Evolutionary conservation across 768 basidiomycete genomes (phyloP), one percentile per base, ranked within the genome.

Genomic region (Tephrocybe rancida): DNA sequence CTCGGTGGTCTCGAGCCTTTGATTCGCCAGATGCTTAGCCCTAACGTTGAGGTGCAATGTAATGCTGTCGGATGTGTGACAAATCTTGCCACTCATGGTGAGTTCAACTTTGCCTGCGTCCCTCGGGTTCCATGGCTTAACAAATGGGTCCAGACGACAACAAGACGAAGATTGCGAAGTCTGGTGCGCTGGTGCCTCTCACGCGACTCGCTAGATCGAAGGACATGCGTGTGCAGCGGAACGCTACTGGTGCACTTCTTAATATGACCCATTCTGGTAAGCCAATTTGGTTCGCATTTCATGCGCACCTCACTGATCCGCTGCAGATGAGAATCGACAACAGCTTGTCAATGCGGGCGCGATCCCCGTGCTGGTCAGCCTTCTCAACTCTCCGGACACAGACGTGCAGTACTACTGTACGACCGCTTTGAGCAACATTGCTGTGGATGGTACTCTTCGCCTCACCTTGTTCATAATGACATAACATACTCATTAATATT

Each of bases 401-500:
- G 97, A 99, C 66, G 97, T 99, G 2, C 97, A 99, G 69, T 99
- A 99, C 66, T 99, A 99, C 69, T 99, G 97, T 72, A 99, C 97
- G 5, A 99, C 97, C 11, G 97, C 97, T 5, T 73, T 99, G 62
- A 95, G 92, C 68, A 99, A 99, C 66, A 99, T 99, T 60, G 97
- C 97, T 29, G 97, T 99, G 6, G 97, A 99, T 73, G 90, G 93
- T 86, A 60, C 18, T 61, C 54, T 26, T 46, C 44, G 50, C 2
- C 18, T 48, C 43, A 6, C 46, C 30, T 25, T 30, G n/a, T 13
- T 5, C 22, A 32, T 29, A 19, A n/a, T 18, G 19, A 25, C 30
- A 14, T 14, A 5, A 38, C 34, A 38, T 56, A 14, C 34, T 37
- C 27, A 54, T 32, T 44, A n/a, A n/a, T 21, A 44, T 44, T 37